phyloP scores from a whole-genome alignment of 1,284 basidiomycete species.

The Athelia sp. region DNA sequence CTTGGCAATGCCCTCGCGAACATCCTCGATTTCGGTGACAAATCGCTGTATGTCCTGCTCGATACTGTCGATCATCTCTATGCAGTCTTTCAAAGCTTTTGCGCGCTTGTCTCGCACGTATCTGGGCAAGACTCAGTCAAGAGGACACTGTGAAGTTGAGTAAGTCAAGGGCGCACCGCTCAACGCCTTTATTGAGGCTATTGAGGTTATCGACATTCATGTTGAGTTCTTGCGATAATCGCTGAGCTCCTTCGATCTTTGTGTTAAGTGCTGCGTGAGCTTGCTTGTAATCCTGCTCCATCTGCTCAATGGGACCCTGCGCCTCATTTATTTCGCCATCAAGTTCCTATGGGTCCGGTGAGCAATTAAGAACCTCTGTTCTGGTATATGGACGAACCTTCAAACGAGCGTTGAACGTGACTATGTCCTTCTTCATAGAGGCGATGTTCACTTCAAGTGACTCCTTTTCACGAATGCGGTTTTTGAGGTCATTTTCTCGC shows the following conservation, averaged over 20 bases:
- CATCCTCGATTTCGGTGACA: constrained; percentile 44
- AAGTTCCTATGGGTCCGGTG: constrained; percentile 45
- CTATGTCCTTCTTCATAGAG: constrained; percentile 57
- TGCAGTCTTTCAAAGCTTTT: constrained; percentile 59
- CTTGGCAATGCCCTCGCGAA: constrained; percentile 46
- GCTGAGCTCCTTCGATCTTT: constrained; percentile 49
- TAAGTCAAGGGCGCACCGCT: constrained; percentile 39
- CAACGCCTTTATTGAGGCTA: constrained; percentile 55
- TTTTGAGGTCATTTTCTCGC: constrained; percentile 55
- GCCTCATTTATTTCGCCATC: constrained; percentile 61
- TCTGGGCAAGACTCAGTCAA: constrained; percentile 30
- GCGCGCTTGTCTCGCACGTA: constrained; percentile 71
- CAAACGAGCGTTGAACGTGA: constrained; percentile 30
- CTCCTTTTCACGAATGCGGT: constrained; percentile 60
- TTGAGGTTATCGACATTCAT: constrained; percentile 61
- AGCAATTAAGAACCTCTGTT: constrained; percentile 4
- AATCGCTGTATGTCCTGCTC: constrained; percentile 58
- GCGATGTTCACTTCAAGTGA: constrained; percentile 57
- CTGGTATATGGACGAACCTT: constrained; percentile 35
- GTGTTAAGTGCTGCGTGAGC: constrained; percentile 48
- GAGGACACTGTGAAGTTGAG: neutral
- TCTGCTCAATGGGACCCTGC: constrained; percentile 61
- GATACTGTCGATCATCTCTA: constrained; percentile 54
- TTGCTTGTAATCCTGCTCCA: constrained; percentile 57
- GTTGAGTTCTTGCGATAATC: constrained; percentile 59